Percentiles rank a stretch among this genome's conserved stretches.
These are phyloP conservation scores for Ambrosiella beaveri DNA, from an alignment of 2,329 filamentous ascomycete species.

Conservation along the genomic window DNA sequence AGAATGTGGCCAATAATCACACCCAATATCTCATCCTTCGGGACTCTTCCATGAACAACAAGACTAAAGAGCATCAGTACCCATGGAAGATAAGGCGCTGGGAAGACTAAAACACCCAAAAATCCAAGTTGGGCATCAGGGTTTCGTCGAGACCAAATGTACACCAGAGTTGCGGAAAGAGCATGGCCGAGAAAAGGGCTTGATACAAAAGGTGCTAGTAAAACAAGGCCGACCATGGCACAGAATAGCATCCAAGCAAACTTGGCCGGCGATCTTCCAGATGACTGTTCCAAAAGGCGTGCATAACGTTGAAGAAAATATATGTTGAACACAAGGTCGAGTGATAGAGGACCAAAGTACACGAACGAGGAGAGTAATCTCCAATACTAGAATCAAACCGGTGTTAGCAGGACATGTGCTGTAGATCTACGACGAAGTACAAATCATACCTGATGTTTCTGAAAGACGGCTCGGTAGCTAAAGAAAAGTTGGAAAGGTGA, in stretches of 20 bases:
- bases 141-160: slow-evolving; percentile 94
- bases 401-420: neutral
- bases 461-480: slow-evolving; percentile 79
- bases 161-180: slow-evolving; percentile 81
- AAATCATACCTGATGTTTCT: slow-evolving; percentile 65
- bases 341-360: slow-evolving; percentile 86
- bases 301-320: slow-evolving; percentile 98
- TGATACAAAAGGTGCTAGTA: slow-evolving; percentile 69
- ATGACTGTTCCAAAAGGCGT: slow-evolving; percentile 82
- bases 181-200: slow-evolving; percentile 92
- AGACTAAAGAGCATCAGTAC: slow-evolving; percentile 86
- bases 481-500: slow-evolving; percentile 95
- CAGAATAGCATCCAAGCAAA: slow-evolving; percentile 92
- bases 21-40: slow-evolving; percentile 91
- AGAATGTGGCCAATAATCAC: slow-evolving; percentile 89
- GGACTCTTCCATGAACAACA: slow-evolving; percentile 73
- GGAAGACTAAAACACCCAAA: slow-evolving; percentile 76
- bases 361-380: slow-evolving; percentile 89
- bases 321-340: slow-evolving; percentile 92
- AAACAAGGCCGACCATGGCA: slow-evolving; percentile 60
- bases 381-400: slow-evolving; percentile 54
- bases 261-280: slow-evolving; percentile 76
- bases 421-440: neutral
- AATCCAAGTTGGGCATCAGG: slow-evolving; percentile 82
- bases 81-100: slow-evolving; percentile 89